Percentiles rank a stretch among this genome's conserved stretches.
Conservation (phyloP, 345 rosid genomes). For the Camelina sativa region DNA sequence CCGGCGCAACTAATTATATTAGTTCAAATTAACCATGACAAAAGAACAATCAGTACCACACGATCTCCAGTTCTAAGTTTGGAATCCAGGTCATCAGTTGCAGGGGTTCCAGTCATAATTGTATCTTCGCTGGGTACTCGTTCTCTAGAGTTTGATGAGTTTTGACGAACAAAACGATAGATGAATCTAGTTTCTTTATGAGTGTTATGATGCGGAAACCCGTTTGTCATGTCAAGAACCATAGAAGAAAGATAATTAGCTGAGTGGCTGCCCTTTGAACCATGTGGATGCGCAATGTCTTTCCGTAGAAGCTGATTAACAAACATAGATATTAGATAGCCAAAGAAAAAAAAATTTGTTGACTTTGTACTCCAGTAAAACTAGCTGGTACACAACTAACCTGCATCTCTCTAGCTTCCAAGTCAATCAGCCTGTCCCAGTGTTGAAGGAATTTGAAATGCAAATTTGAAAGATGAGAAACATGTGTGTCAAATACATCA, state of each 20-base stretch:
- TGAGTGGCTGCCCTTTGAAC: constrained; percentile 48
- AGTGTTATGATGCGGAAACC: constrained; percentile 51
- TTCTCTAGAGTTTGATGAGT: constrained; percentile 39
- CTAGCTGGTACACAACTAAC: constrained; percentile 46
- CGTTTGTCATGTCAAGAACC: constrained; percentile 71
- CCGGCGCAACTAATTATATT: constrained; percentile 1
- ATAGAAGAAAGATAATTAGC: constrained; percentile 65
- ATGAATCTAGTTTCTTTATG: constrained; percentile 62
- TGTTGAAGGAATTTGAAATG: constrained; percentile 68
- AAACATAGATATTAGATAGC: constrained; percentile 24
- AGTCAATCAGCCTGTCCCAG: constrained; percentile 84
- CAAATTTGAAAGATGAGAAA: constrained; percentile 68
- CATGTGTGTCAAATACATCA: constrained; percentile 67
- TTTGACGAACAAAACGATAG: constrained; percentile 73
- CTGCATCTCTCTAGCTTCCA: constrained; percentile 92
- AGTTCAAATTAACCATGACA: constrained; percentile 27
- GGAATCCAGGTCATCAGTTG: constrained; percentile 58
- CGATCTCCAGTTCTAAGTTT: constrained; percentile 79
- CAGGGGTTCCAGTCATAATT: constrained; percentile 39
- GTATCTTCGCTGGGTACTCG: constrained; percentile 49
- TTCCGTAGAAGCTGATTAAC: constrained; percentile 66
- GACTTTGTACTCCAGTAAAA: constrained; percentile 11
- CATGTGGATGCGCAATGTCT: constrained; percentile 59
- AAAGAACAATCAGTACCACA: constrained; percentile 62
- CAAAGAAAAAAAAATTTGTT: background rate